Percentiles rank a stretch among this genome's conserved stretches.
phyloP scores from a whole-genome alignment of 2,329 filamentous ascomycete genomes.

The Talaromyces islandicus region DNA sequence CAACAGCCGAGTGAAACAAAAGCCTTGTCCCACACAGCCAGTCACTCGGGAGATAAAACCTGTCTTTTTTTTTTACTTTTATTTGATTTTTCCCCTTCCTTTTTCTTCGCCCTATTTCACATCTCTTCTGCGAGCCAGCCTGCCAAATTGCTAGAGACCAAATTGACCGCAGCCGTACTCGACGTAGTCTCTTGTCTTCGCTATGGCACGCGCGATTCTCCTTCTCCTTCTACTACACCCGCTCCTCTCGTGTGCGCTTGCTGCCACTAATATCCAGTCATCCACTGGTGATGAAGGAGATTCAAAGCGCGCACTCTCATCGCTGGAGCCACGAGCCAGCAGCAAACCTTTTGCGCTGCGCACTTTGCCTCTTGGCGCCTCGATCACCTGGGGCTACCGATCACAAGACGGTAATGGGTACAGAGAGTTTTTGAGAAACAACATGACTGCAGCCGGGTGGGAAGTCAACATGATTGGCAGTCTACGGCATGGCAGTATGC shows the following conservation, averaged over 20 bases:
- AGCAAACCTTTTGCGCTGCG: background rate
- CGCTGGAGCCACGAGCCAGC: background rate
- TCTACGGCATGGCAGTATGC: constrained; percentile 18
- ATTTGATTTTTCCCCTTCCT: too few relatives aligned
- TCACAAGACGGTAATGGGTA: constrained; percentile 34
- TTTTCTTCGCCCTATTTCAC: background rate
- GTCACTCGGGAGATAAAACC: background rate
- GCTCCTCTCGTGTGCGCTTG: background rate
- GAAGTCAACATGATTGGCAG: constrained; percentile 25
- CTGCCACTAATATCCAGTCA: background rate
- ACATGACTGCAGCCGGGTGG: constrained; percentile 24
- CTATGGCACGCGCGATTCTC: background rate
- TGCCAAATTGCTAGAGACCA: background rate
- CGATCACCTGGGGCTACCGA: constrained; percentile 31
- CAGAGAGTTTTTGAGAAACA: constrained; percentile 29
- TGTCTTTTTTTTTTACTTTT: background rate
- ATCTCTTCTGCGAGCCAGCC: background rate
- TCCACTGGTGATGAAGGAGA: background rate
- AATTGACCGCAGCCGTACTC: background rate
- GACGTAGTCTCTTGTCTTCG: background rate
- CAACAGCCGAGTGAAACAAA: background rate
- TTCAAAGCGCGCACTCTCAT: background rate
- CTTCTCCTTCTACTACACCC: background rate
- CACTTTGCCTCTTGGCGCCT: constrained; percentile 34
- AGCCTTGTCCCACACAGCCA: background rate